Percentiles rank a stretch among this genome's conserved stretches.
Evolutionary conservation across 768 basidiomycete species (phyloP).

Genomic region (Leccinum uliginosum): DNA sequence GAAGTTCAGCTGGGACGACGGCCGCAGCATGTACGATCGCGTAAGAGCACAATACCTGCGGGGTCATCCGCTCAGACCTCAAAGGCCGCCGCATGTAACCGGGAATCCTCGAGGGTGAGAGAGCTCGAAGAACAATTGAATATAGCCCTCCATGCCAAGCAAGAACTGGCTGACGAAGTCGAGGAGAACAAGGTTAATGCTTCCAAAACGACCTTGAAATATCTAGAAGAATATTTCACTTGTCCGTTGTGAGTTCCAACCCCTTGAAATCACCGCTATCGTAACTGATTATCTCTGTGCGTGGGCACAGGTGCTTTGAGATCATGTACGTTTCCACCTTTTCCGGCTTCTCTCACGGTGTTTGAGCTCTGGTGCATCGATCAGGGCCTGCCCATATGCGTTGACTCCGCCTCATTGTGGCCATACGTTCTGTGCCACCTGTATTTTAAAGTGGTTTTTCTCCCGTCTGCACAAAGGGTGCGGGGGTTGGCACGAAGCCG

Average conservation of each 20-base stretch:
- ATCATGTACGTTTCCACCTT: slow-evolving; percentile 37
- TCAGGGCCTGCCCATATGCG: slow-evolving; percentile 51
- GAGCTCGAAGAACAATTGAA: slow-evolving; percentile 41
- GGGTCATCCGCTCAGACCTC: background rate
- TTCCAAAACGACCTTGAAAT: slow-evolving; percentile 37
- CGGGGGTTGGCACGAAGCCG: slow-evolving; percentile 63
- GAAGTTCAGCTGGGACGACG: slow-evolving; percentile 1
- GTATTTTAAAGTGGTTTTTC: slow-evolving; percentile 67
- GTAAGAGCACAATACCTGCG: background rate
- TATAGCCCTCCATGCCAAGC: slow-evolving; percentile 38
- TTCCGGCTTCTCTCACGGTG: slow-evolving; percentile 3
- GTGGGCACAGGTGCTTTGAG: slow-evolving; percentile 52
- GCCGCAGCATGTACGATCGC: background rate
- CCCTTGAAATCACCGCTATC: slow-evolving; percentile 1
- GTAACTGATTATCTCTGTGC: slow-evolving; percentile 11
- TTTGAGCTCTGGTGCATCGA: background rate
- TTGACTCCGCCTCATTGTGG: slow-evolving; percentile 56
- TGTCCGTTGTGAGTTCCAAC: slow-evolving; percentile 51
- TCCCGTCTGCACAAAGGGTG: slow-evolving; percentile 59
- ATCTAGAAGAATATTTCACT: slow-evolving; percentile 61
- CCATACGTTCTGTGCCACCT: slow-evolving; percentile 64
- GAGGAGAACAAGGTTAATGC: slow-evolving; percentile 34
- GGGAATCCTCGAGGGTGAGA: slow-evolving; percentile 32
- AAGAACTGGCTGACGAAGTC: slow-evolving; percentile 38
- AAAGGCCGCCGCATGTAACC: slow-evolving; percentile 27